Percentiles rank a stretch among this genome's conserved stretches.
These are phyloP conservation scores for Cercospora janseana DNA, from an alignment of 2,329 filamentous ascomycete genomes.

Conservation along the genomic window DNA sequence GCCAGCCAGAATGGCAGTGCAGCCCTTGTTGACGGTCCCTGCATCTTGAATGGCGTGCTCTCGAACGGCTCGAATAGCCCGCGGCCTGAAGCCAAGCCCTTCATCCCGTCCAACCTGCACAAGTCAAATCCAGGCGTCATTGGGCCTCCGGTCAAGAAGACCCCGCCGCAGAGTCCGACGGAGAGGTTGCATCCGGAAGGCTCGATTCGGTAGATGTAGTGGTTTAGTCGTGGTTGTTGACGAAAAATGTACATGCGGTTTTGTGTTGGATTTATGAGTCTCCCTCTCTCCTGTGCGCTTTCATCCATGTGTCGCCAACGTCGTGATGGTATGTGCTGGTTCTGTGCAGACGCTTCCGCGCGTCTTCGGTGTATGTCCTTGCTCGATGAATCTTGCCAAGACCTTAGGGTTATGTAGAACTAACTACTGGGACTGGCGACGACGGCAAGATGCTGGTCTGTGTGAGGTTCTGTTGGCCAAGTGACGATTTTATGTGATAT, in stretches of 20 bases:
- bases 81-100: constrained; percentile 36
- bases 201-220: no score
- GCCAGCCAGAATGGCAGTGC: constrained; percentile 26
- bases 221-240: constrained; percentile 30
- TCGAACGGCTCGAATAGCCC: constrained; percentile 37
- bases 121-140: constrained; percentile 27
- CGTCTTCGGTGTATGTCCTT: background rate
- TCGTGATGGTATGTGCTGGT: background rate
- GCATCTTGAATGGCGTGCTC: constrained; percentile 11
- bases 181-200: constrained; percentile 28
- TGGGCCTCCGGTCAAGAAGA: constrained; percentile 28
- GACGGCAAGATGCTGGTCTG: background rate
- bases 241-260: constrained; percentile 25
- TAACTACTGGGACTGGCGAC: background rate
- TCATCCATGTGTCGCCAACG: background rate
- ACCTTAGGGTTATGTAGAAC: constrained; percentile 6
- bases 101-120: constrained; percentile 26
- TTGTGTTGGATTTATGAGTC: constrained; percentile 1
- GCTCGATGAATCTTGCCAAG: background rate
- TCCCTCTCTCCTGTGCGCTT: background rate
- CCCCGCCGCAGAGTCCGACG: constrained; percentile 28
- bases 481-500: background rate
- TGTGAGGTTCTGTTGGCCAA: background rate
- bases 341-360: background rate
- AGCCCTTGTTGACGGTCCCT: constrained; percentile 28